Evolutionary conservation across 192 early-diverging fungal species (phyloP), one percentile per base, ranked within the genome.

Genomic region (Coemansia sp.): DNA sequence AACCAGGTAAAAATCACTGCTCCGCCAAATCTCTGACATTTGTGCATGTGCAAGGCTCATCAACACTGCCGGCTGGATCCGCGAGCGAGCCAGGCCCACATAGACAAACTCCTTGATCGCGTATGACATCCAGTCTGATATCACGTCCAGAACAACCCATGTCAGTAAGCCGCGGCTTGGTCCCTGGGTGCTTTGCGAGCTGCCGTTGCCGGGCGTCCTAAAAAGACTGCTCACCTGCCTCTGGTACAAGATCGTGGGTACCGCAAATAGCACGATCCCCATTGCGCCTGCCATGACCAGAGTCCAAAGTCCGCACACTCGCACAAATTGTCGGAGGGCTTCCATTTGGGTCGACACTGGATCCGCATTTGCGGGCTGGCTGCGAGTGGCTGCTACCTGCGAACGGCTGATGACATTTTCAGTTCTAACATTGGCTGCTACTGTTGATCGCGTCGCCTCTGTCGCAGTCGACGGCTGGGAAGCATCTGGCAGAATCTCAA

Each of bases 21-120:
- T 20, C 9, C 50, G 20, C 76, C 71, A 74, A 11, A 69, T 12
- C 42, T 70, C 76, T 0, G 66, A 34, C 76, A 78, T 74, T 20
- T 59, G 65, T 4, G 71, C 64, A 19, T 6, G 59, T 9, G 62
- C 65, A 46, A 74, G 22, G n/a, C 67, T 67, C 20, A 12, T 31
- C n/a, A 78, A 44, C 36, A 78, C 34, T 17, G 60, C 63, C 17
- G 24, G 27, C 11, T 66, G 71, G 15, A 78, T 13, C 12, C 68
- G 38, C 17, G 68, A 39, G 32, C 76, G 71, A 27, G 67, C 64
- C 27, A 51, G 24, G 22, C 27, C 20, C n/a, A 78, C 22, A 29
- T 70, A 78, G 13, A 78, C 11, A 51, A 48, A 56, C 36, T 74
- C 67, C 27, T 36, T 22, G 34, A 55, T 36, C 4, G 29, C 71